These are phyloP conservation scores for Allomyces javanicus DNA, from an alignment of 192 early-diverging fungal genomes.

Conservation along the genomic window DNA sequence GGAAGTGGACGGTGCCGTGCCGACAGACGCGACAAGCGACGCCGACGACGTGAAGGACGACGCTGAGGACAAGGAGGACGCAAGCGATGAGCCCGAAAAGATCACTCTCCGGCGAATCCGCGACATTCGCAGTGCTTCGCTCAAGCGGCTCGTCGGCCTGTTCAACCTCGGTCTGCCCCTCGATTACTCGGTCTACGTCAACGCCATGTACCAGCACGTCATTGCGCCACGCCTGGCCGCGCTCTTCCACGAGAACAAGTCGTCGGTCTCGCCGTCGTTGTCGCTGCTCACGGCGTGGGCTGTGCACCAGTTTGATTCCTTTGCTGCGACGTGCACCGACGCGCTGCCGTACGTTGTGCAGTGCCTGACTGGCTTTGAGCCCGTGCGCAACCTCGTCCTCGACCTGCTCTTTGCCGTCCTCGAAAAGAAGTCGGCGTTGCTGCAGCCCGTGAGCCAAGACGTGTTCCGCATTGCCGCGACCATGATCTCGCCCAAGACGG, in stretches of 20 bases:
- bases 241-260: conserved; percentile 67
- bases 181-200: conserved; percentile 56
- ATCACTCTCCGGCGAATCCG: not conserved
- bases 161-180: conserved; percentile 55
- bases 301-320: conserved; percentile 10
- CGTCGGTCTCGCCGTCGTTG: conserved; percentile 60
- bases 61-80: conserved; percentile 3
- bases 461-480: not conserved
- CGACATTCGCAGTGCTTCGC: conserved; percentile 38
- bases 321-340: not conserved
- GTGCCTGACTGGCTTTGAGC: not conserved
- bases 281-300: conserved; percentile 65
- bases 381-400: not conserved
- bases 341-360: not conserved
- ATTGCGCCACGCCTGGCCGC: conserved; percentile 48
- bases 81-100: conserved; percentile 4
- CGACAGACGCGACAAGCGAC: conserved; percentile 6
- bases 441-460: not conserved
- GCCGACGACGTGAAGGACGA: conserved; percentile 8
- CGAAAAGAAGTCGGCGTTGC: not conserved
- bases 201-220: conserved; percentile 47
- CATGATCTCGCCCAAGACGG: not conserved
- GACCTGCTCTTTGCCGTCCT: not conserved
- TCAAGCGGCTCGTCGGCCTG: conserved; percentile 54
- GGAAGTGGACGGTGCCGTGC: conserved; percentile 10